Base-by-base conservation (phyloP, 2,329 filamentous ascomycete species). In the Paecilomyces fulvus region DNA sequence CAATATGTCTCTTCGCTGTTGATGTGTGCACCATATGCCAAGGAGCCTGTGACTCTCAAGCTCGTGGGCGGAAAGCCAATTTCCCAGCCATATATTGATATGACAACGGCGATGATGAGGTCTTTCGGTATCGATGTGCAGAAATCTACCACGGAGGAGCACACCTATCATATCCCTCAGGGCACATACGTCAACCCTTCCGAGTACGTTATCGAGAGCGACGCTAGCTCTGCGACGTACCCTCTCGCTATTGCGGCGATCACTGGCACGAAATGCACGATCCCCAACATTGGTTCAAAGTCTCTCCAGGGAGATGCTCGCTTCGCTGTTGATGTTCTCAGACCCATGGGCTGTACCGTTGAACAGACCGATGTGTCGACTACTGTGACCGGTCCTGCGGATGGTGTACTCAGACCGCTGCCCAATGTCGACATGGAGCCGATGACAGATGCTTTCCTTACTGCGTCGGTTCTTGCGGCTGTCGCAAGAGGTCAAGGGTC, bases 361-460 rank as follows among this genome's bases (percentile, higher is more conserved):
- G 80, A 90, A 63, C 94, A 99, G 73, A 90, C 88, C 0, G 84
- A 84, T 55, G 85, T 81, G 17, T 95, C 92, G 1, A 99, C 94
- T 1, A 97, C 92, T 0, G 94, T 99, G 8, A 95, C 88, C 8
- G 94, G 94, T 1, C 94, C 94, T n/a, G 74, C 82, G 2, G 73
- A 80, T 55, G 92, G 94, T 10, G 75, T 81, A 14, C 77, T 99
- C 43, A 85, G 85, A 64, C 87, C 89, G 0, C 77, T 99, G 11
- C 77, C 85, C 17, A 87, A 92, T 58, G 85, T 99, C 28, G 92
- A 99, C 67, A 99, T 99, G 94, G 94, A 97, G 72, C 89, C 92
- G 1, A 99, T 99, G 94, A 99, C 94, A 0, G 94, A 99, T 73
- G 94, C 94, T 52, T 99, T 99, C 79, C 80, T 99, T 54, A 96